Percentiles rank a stretch among this genome's conserved stretches.
Evolutionary conservation across 2,329 filamentous ascomycete species (phyloP).

Genomic region (Ophiostoma quercus): DNA sequence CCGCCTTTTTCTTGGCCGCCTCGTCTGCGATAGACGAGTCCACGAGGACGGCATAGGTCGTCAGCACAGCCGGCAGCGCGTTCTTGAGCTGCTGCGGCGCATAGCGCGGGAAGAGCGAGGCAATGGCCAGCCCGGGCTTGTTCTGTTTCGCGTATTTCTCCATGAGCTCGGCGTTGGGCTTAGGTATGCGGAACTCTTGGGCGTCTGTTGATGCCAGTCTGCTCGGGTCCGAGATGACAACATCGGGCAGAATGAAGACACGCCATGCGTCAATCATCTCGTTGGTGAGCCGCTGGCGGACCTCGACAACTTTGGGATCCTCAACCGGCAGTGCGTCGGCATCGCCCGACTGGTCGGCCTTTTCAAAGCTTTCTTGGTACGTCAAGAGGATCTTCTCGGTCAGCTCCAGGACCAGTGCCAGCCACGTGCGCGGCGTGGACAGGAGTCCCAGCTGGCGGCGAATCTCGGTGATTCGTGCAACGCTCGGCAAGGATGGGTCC

Average conservation of each 20-base stretch:
- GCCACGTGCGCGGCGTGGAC: constrained; percentile 35
- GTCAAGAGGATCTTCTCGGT: constrained; percentile 29
- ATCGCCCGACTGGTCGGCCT: not conserved
- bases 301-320: not conserved
- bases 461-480: constrained; percentile 38
- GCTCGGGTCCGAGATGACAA: constrained; percentile 22
- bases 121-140: constrained; percentile 33
- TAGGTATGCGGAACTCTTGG: constrained; percentile 25
- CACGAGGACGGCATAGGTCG: constrained; percentile 38
- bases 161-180: constrained; percentile 19
- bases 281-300: constrained; percentile 31
- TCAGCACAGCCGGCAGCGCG: constrained; percentile 36
- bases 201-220: constrained; percentile 7
- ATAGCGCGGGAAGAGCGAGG: constrained; percentile 36
- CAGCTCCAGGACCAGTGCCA: constrained; percentile 34
- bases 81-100: constrained; percentile 29
- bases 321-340: not conserved
- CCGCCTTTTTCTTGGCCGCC: constrained; percentile 27
- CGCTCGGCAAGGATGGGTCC: constrained; percentile 34
- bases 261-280: constrained; percentile 42
- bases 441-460: constrained; percentile 36
- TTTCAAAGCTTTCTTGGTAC: constrained; percentile 23
- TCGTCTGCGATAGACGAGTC: constrained; percentile 32
- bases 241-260: constrained; percentile 35
- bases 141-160: constrained; percentile 22